phyloP scores from a whole-genome alignment of 2,329 filamentous ascomycete species.

The Teratosphaeria pseudoeucalypti region DNA sequence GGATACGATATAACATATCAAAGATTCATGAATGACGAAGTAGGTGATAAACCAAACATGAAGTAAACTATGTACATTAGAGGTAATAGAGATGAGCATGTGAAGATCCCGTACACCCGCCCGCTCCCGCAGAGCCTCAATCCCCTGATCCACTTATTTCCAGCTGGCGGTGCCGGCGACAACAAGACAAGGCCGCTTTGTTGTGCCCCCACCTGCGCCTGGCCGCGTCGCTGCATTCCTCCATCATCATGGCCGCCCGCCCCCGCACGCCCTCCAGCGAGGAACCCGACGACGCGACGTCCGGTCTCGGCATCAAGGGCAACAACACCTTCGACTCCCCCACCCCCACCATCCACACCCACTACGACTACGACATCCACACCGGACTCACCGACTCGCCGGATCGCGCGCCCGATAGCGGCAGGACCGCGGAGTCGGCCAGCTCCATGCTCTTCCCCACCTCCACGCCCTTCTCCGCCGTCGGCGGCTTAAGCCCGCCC shows the following conservation, averaged over 20 bases:
- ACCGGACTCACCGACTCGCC: slow-evolving; percentile 19
- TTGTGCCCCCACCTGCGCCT: neutral
- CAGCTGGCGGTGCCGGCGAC: too few relatives aligned
- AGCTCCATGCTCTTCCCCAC: slow-evolving; percentile 22
- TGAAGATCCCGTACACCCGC: neutral
- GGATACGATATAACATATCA: neutral
- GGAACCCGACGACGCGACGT: neutral
- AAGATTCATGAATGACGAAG: neutral
- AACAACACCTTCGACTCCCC: slow-evolving; percentile 1
- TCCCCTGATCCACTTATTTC: neutral
- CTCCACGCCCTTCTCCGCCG: slow-evolving; percentile 11
- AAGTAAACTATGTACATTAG: too few relatives aligned
- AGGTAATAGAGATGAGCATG: neutral
- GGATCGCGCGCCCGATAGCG: slow-evolving; percentile 5
- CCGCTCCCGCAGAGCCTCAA: neutral
- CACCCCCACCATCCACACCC: slow-evolving; percentile 17
- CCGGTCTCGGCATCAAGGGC: slow-evolving; percentile 5
- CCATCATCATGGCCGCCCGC: neutral
- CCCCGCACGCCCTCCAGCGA: slow-evolving; percentile 3
- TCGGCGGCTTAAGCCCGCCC: slow-evolving; percentile 16
- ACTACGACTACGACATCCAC: slow-evolving; percentile 23
- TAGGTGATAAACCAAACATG: neutral
- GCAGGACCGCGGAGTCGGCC: slow-evolving; percentile 1
- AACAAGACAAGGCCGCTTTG: neutral
- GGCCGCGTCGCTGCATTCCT: neutral